phyloP scores from a whole-genome alignment of 768 basidiomycete genomes.

The Chalciporus pseudorubinellus region DNA sequence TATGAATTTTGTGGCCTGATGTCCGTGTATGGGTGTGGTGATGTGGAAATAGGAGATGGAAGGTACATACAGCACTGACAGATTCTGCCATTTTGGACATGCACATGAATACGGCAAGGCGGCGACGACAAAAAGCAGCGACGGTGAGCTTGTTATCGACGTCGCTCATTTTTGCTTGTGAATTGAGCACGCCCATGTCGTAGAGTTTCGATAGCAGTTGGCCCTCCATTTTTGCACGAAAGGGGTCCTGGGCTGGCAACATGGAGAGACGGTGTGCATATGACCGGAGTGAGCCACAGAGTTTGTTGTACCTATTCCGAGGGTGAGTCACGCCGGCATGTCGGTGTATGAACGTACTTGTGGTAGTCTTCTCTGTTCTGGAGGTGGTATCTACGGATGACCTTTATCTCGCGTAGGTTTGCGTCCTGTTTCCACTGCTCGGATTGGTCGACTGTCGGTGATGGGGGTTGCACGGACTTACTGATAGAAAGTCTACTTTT shows the following conservation, averaged over 20 bases:
- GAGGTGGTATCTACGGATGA: constrained; percentile 94
- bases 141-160: constrained; percentile 94
- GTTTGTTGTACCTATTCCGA: constrained; percentile 78
- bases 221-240: constrained; percentile 78
- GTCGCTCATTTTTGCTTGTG: constrained; percentile 86
- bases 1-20: constrained; percentile 93
- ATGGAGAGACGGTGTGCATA: constrained; percentile 85
- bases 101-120: constrained; percentile 91
- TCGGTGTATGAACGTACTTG: constrained; percentile 47
- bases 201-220: constrained; percentile 93
- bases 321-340: not conserved
- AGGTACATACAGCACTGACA: constrained; percentile 77
- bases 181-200: constrained; percentile 91
- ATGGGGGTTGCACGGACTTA: constrained; percentile 34
- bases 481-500: constrained; percentile 96
- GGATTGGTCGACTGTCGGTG: too few relatives aligned
- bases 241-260: constrained; percentile 87
- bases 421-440: constrained; percentile 95
- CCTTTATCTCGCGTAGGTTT: constrained; percentile 83
- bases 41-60: not conserved
- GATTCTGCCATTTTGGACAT: constrained; percentile 94
- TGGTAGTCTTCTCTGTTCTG: constrained; percentile 94
- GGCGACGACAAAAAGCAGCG: constrained; percentile 86
- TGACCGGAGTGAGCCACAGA: constrained; percentile 82
- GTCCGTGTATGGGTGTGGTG: constrained; percentile 8